These are phyloP conservation scores for Phyllosticta citribraziliensis DNA, from an alignment of 2,329 filamentous ascomycete species.

Conservation along the genomic window DNA sequence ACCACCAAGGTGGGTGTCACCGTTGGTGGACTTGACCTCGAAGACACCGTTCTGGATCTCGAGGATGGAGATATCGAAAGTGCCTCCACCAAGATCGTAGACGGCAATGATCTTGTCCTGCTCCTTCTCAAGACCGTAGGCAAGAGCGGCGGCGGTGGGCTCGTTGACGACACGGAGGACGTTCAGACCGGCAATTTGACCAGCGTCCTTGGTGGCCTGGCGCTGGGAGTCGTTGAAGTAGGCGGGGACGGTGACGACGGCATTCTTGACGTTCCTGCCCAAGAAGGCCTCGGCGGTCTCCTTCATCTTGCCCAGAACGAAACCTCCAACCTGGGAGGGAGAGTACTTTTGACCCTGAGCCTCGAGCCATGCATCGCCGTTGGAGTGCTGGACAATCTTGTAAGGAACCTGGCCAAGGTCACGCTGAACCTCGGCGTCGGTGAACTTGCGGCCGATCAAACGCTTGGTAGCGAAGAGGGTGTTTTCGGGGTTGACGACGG, in stretches of 20 bases:
- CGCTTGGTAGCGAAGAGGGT: conserved; percentile 98
- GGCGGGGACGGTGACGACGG: conserved; percentile 90
- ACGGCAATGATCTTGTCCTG: conserved; percentile 82
- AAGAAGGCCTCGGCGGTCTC: conserved; percentile 94
- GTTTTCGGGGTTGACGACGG: conserved; percentile 97
- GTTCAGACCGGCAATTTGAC: conserved; percentile 91
- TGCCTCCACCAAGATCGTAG: conserved; percentile 97
- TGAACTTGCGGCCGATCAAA: conserved; percentile 96
- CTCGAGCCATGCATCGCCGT: conserved; percentile 93
- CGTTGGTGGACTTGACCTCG: conserved; percentile 98
- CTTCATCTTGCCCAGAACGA: conserved; percentile 97
- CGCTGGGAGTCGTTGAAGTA: conserved; percentile 99
- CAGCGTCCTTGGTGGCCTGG: conserved; percentile 96
- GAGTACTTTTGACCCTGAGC: conserved; percentile 93
- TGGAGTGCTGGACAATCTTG: conserved; percentile 96
- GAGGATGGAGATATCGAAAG: conserved; percentile 96
- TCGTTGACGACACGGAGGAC: conserved; percentile 97
- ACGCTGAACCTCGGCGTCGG: conserved; percentile 84
- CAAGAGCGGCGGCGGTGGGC: conserved; percentile 89
- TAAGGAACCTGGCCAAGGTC: conserved; percentile 97
- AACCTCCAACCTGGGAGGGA: conserved; percentile 95
- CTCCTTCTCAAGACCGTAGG: conserved; percentile 94
- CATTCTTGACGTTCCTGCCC: conserved; percentile 84
- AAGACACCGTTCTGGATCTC: conserved; percentile 98
- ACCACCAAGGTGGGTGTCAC: conserved; percentile 96